Base-by-base conservation (phyloP, 768 basidiomycete genomes). In the Astraeus odoratus region DNA sequence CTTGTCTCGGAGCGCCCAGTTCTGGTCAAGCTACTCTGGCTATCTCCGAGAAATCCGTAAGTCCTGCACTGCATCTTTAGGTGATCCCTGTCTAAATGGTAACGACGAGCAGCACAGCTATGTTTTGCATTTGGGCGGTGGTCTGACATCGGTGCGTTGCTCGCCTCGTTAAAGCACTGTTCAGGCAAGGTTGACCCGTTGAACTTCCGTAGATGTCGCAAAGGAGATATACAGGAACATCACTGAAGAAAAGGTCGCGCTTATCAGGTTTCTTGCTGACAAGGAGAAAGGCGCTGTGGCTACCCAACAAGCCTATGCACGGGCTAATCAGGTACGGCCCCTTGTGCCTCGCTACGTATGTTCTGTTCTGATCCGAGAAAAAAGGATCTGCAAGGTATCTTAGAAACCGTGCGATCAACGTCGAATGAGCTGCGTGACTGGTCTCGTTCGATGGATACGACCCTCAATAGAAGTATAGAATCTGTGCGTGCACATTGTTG, bases 1-100 rank as follows among this genome's bases (percentile, higher is more conserved):
- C 10, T 63, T 89, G 8, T 79, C 85, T 13, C 70, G 85, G 39
- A 88, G 86, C 57, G 77, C 86, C 7, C 86, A 89, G 55, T 83
- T 81, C 55, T 89, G 86, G 86, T 86, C 86, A 3, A 86, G 83
- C 46, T 88, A 87, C 61, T 89, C 86, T 2, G 86, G 86, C 0
- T 87, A 89, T 63, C 70, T 89, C 41, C 76, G 86, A 35, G 85
- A 88, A 70, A 72, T 85, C 46, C 77, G 86, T 84, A 57, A 60
- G 84, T 77, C 45, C 50, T 13, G 37, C 23, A 8, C 9, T 39
- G 37, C 20, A 30, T n/a, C 23, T 46, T 44, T 29, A 42, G 39
- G 23, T 47, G 19, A 35, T 37, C 27, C 33, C 37, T 27, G 22
- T 35, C 44, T 29, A 34, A 46, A 39, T 62, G 57, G 66, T 57